These are phyloP conservation scores for Penicillium diatomitis DNA, from an alignment of 495 filamentous ascomycete genomes.

Conservation along the genomic window DNA sequence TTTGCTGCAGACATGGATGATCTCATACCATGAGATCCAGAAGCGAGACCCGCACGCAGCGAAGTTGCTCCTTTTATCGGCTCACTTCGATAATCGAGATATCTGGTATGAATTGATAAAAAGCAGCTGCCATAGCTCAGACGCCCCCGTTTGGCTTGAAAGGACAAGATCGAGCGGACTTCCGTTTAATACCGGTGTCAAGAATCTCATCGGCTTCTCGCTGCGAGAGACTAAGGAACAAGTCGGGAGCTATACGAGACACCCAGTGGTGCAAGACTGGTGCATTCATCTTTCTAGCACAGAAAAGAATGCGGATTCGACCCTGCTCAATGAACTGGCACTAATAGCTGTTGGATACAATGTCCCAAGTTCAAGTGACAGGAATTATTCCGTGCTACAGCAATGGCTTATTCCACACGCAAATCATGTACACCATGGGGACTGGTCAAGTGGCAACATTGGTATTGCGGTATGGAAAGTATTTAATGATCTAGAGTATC, in stretches of 20 bases:
- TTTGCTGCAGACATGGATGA: conserved; percentile 37
- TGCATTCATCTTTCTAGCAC: conserved; percentile 12
- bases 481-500: conserved; percentile 1
- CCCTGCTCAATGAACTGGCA: conserved; percentile 14
- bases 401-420: conserved; percentile 32
- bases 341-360: conserved; percentile 17
- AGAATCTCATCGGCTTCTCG: conserved; percentile 23
- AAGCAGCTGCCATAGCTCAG: conserved; percentile 2
- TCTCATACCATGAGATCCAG: conserved; percentile 33
- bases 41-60: conserved; percentile 25
- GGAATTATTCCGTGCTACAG: conserved; percentile 20
- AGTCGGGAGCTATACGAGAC: conserved; percentile 21
- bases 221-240: conserved; percentile 19
- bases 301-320: conserved; percentile 2
- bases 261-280: conserved; percentile 30
- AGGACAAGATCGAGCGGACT: conserved; percentile 16
- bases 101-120: conserved; percentile 40
- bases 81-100: conserved; percentile 42
- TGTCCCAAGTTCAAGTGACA: conserved; percentile 10
- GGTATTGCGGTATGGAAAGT: conserved; percentile 15
- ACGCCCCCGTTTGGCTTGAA: conserved; percentile 22
- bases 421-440: conserved; percentile 8
- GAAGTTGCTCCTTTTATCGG: conserved; percentile 33
- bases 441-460: not conserved
- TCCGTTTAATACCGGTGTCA: conserved; percentile 19